Base-by-base conservation (phyloP, 164 flowering plant species). In the Vitis amurensis region DNA sequence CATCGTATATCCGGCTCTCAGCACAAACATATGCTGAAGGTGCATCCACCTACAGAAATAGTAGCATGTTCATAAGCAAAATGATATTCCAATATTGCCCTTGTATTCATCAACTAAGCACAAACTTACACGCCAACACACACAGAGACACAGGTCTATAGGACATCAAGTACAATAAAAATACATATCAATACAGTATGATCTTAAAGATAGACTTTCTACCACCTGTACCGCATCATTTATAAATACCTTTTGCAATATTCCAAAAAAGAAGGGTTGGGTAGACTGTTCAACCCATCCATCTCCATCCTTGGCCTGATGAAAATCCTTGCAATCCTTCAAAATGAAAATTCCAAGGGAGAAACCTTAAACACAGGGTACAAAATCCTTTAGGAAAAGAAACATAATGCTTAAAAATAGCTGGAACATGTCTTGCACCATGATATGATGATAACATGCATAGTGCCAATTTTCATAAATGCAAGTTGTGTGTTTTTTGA, bases 271-370 rank as follows among this genome's bases (percentile, higher is more conserved):
- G 65, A 95, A 77, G 12, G 97, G 97, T 37, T 87, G 89, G 3
- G 85, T 84, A 63, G 91, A 86, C 74, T 95, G 99, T 73, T 95
- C 99, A 62, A 95, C 91, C 99, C 99, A 95, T 70, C 99, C 99
- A 85, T 95, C 99, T 27, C 99, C 99, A 77, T 95, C 98, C 84
- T 91, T 95, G 59, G 99, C 97, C 73, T 69, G 97, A 79, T 95
- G 99, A 73, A 84, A 93, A 59, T 93, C 95, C 69, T 87, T 82
- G 84, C 99, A 95, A 65, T 95, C 99, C 99, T 95, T 76, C 76
- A 81, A 77, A 59, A 78, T 19, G 9, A 4, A 70, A 80, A 72
- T 47, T 59, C 59, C 56, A 4, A n/a, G 48, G 51, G 52, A 62
- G n/a, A 50, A 73, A 71, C 48, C 47, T 37, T 67, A 61, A 76